phyloP scores from a whole-genome alignment of 2,329 filamentous ascomycete genomes.

The Aspergillus texensis region DNA sequence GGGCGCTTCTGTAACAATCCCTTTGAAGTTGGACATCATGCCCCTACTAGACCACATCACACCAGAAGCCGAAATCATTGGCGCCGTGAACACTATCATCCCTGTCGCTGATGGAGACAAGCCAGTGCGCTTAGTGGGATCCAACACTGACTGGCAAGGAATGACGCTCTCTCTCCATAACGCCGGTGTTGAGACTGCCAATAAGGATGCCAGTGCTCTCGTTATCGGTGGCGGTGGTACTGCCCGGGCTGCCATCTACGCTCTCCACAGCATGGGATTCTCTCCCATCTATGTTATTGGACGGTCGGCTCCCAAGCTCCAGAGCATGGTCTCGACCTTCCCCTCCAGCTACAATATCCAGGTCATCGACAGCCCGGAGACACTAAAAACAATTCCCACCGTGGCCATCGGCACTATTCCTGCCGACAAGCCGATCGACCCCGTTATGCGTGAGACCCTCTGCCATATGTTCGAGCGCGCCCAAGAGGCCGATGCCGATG shows the following conservation, averaged over 20 bases:
- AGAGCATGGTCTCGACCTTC: constrained; percentile 71
- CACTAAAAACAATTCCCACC: constrained; percentile 58
- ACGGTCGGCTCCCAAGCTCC: constrained; percentile 70
- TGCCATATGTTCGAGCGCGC: constrained; percentile 53
- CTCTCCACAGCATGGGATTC: constrained; percentile 80
- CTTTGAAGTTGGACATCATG: constrained; percentile 88
- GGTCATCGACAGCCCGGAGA: constrained; percentile 59
- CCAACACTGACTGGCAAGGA: constrained; percentile 95
- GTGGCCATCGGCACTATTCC: constrained; percentile 91
- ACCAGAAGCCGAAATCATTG: constrained; percentile 77
- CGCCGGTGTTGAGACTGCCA: constrained; percentile 60
- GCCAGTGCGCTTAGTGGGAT: constrained; percentile 66
- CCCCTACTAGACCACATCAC: constrained; percentile 77
- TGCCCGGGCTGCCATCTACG: constrained; percentile 86
- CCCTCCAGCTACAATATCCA: constrained; percentile 71
- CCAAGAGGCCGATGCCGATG: constrained; percentile 50
- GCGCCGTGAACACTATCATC: constrained; percentile 92
- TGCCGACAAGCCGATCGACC: constrained; percentile 80
- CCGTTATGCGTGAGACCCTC: constrained; percentile 67
- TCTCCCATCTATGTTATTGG: constrained; percentile 85
- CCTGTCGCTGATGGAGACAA: constrained; percentile 54
- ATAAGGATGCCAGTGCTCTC: constrained; percentile 60
- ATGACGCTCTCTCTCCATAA: constrained; percentile 79
- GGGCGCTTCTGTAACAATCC: constrained; percentile 93
- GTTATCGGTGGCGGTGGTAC: constrained; percentile 93